Conservation (phyloP, 164 flowering plant species). For the Tetracentron sinense region DNA sequence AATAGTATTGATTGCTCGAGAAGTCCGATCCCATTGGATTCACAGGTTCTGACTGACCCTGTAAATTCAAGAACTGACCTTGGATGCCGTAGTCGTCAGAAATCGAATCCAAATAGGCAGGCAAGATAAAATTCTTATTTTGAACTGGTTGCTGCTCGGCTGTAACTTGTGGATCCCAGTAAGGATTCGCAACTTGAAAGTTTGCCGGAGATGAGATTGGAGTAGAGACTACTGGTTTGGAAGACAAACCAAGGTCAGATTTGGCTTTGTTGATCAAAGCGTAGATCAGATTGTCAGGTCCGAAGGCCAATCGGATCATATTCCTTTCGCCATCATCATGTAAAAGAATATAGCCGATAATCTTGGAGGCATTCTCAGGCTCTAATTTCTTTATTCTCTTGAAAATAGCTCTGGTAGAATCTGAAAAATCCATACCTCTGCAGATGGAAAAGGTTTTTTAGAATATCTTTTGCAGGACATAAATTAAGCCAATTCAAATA, state of each 20-base stretch:
- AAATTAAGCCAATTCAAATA: too few relatives aligned
- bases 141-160: conserved; percentile 28
- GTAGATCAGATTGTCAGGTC: conserved; percentile 47
- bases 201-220: conserved; percentile 33
- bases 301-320: conserved; percentile 61
- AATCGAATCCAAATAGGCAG: conserved; percentile 27
- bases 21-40: conserved; percentile 23
- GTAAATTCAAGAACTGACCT: conserved; percentile 36
- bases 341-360: conserved; percentile 58
- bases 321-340: conserved; percentile 52
- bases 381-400: conserved; percentile 53
- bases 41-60: conserved; percentile 42
- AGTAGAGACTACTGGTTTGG: conserved; percentile 20
- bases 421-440: conserved; percentile 67
- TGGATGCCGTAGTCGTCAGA: conserved; percentile 36
- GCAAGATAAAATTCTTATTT: conserved; percentile 27
- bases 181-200: conserved; percentile 27
- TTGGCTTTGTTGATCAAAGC: conserved; percentile 41
- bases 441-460: too few relatives aligned
- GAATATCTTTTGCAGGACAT: too few relatives aligned
- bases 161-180: conserved; percentile 44
- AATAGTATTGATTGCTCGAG: conserved; percentile 27
- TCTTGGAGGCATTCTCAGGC: conserved; percentile 58
- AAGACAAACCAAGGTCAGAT: conserved; percentile 32
- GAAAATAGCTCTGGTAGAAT: conserved; percentile 59